phyloP scores from a whole-genome alignment of 345 rosid species.

The Carallia brachiata region DNA sequence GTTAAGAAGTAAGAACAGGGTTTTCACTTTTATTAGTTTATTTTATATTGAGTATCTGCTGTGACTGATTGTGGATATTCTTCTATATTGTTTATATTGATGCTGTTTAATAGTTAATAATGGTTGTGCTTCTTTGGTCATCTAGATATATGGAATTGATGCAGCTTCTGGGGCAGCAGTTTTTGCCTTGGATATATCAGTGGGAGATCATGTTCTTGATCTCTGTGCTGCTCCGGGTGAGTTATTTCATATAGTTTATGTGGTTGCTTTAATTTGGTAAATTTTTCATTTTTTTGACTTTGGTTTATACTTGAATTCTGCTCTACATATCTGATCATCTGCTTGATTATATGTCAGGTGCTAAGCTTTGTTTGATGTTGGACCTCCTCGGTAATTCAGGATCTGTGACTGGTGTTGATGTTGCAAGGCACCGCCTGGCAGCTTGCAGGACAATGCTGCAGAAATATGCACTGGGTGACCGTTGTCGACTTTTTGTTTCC shows the following conservation, averaged over 20 bases:
- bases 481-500: conserved; percentile 79
- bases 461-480: conserved; percentile 68
- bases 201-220: conserved; percentile 92
- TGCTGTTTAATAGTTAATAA: no score
- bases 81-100: no score
- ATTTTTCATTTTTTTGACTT: no score
- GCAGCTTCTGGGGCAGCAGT: conserved; percentile 97
- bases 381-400: conserved; percentile 76
- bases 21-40: not conserved
- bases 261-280: not conserved
- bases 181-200: conserved; percentile 54
- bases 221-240: conserved; percentile 93
- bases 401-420: conserved; percentile 87
- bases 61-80: not conserved
- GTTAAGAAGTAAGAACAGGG: no score
- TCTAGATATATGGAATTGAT: conserved; percentile 86
- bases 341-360: conserved; percentile 51
- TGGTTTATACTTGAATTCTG: not conserved
- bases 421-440: conserved; percentile 81
- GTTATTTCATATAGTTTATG: not conserved
- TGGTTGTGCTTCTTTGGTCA: not conserved
- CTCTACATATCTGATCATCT: not conserved
- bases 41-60: not conserved
- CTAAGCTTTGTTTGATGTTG: conserved; percentile 85
- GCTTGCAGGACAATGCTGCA: conserved; percentile 88